Base-by-base conservation (phyloP, 2,329 filamentous ascomycete species). In the Penicillium hordei region DNA sequence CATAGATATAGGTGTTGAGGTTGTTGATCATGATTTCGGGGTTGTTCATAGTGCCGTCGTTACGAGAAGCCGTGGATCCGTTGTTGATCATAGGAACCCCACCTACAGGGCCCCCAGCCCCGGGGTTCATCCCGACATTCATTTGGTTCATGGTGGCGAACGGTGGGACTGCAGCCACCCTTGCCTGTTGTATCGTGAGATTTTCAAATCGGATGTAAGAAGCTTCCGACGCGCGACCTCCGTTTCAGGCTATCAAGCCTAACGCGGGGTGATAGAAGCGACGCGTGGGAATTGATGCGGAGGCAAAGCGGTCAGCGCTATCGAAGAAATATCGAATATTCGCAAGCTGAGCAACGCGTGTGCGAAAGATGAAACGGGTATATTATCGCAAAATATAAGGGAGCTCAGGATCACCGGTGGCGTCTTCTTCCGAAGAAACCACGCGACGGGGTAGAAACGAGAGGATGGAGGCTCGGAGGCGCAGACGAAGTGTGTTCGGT, bases 1-100 rank as follows among this genome's bases (percentile, higher is more conserved):
- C 85, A 75, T 88, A 88, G 65, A 88, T 88, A 75, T 85, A 86
- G 50, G 84, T 87, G 74, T 88, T 86, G 59, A 87, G 77, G 53
- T 74, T 76, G 62, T 68, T 72, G 64, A 75, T 73, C 67, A 76
- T 71, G 31, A 60, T 62, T 49, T 76, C 73, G 48, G 73, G 70
- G 42, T 67, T 71, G 59, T 69, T 71, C 65, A 76, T 75, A 59
- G 75, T 75, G 53, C 67, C 66, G 60, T 77, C 72, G 54, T 74
- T 72, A 68, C 78, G 70, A 69, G 78, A 74, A 68, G 78, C 76
- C 39, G 74, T 68, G 57, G 76, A 76, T 64, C 74, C 76, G 67
- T 79, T 81, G 73, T 81, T 82, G 76, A 82, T 82, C 78, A 83
- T 81, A 56, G 79, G 81, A 55, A 80, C 80, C 68, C 82, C 83